Evolutionary conservation across 495 filamentous ascomycete genomes (phyloP), one percentile per base, ranked within the genome.

Genomic region (Penicillium tannophilum): DNA sequence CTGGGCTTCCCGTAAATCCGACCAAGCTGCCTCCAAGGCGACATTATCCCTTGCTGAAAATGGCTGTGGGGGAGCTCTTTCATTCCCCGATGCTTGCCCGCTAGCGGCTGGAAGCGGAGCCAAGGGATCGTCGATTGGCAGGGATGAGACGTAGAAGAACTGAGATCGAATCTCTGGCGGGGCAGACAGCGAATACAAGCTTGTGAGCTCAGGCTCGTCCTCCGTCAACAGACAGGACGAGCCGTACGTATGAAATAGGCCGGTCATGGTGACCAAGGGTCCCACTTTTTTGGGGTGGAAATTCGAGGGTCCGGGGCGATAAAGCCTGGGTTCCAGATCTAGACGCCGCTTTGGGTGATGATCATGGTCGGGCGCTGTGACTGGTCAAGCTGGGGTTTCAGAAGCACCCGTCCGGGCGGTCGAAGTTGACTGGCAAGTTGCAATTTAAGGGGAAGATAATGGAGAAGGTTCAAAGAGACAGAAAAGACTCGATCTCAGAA

Each of bases 121-220:
- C 43, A 93, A 80, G 12, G 91, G 90, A 70, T 95, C 91, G 69
- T 95, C 91, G 66, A 95, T 88, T 41, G 90, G 85, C 31, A 90
- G 77, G 19, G 82, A 77, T 14, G 90, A 92, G 30, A 84, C 79
- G 72, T 93, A 94, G 69, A 93, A 95, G 76, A 89, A 95, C 45
- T 92, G 91, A 45, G 88, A 81, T 26, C 79, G 79, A 31, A 89
- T 65, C 8, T 67, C 69, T n/a, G 81, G 81, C 26, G 78, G 76
- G 24, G 61, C 58, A n/a, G 61, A 51, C 30, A 56, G 71, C 42
- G 63, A 67, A 51, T 72, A 67, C 57, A 70, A 74, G 56, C 63
- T 65, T 16, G 72, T 61, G 55, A 63, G 72, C 58, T 69, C 67
- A 9, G 64, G 63, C 39, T 74, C 72, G 43, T 77, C 74, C 28